Evolutionary conservation across 1,284 basidiomycete genomes (phyloP).

Genomic region (Heterobasidion irregulare): DNA sequence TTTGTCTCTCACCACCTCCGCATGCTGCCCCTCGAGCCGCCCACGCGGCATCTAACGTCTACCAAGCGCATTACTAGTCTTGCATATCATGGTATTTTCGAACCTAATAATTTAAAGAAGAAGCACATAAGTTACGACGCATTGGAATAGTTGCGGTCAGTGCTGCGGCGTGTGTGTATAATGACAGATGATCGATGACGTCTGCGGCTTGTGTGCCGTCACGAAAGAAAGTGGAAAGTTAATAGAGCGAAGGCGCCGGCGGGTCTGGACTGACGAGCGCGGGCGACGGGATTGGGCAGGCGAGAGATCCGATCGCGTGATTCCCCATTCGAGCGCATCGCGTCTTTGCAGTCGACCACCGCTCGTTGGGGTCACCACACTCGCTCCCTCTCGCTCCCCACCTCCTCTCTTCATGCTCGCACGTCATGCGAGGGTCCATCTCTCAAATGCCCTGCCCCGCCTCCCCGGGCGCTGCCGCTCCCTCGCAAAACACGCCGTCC

Average conservation of each 20-base stretch:
- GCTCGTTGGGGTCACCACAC: not conserved
- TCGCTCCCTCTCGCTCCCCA: not conserved
- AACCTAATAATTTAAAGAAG: not conserved
- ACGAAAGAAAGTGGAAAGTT: no score
- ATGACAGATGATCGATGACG: no score
- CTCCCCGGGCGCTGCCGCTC: conserved; percentile 3
- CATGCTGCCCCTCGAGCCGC: not conserved
- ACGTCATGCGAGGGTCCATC: conserved; percentile 7
- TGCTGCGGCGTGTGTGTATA: no score
- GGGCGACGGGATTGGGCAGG: no score
- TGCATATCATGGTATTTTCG: not conserved
- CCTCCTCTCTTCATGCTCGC: conserved; percentile 11
- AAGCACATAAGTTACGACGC: not conserved
- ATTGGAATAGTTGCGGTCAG: no score
- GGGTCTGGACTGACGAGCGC: no score
- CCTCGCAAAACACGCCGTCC: conserved; percentile 7
- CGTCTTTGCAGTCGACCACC: no score
- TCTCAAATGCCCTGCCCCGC: conserved; percentile 1
- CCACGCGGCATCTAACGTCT: not conserved
- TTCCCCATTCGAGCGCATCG: no score
- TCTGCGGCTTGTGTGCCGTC: no score
- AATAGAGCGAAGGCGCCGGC: no score
- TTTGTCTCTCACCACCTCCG: not conserved
- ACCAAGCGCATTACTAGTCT: not conserved
- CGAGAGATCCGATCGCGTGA: no score